Base-by-base conservation (phyloP, 1,284 basidiomycete species). In the Heterobasidion occidentale region DNA sequence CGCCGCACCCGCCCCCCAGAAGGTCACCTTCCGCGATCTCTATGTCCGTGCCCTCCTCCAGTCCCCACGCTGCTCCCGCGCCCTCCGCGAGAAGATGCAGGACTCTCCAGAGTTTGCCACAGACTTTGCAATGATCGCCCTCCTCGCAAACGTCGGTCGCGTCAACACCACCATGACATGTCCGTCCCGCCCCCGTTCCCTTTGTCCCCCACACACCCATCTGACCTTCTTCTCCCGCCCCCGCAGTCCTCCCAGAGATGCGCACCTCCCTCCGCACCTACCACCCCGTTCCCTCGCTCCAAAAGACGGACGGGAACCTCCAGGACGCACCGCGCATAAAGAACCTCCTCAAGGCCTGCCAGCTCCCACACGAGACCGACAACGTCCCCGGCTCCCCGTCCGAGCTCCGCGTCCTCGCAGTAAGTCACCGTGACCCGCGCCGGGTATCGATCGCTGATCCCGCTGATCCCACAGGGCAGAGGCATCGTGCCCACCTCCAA, bases 151-250 rank as follows among this genome's bases (percentile, higher is more conserved):
- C 67, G 83, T 92, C 35, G 90, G 89, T 38, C 76, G 90, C 55
- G 84, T 92, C 64, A 91, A 91, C 66, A 90, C 90, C 11, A 92
- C 90, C 8, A 85, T 92, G 77, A 90, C 90, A 56, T 93, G 88
- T 89, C 65, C 67, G 86, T 78, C 53, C 52, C 60, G 56, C 54
- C 58, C 15, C 20, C 54, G 27, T 27, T 27, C 27, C 27, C 27
- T 27, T 27, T 27, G 27, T 58, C 51, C 19, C n/a, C 51, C 35
- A 20, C 33, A 46, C 47, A 54, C 45, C 48, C 51, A 49, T 56
- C 27, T 27, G 27, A 27, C 27, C 27, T 27, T 9, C 46, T 19
- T 19, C 19, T 19, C 19, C 19, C 19, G 19, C 19, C 20, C 56
- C 45, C 57, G 20, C 64, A 86, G 84, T 87, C 69, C 86, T 87